These are phyloP conservation scores for Pyrenophora graminea DNA, from an alignment of 2,329 filamentous ascomycete species.

Conservation along the genomic window DNA sequence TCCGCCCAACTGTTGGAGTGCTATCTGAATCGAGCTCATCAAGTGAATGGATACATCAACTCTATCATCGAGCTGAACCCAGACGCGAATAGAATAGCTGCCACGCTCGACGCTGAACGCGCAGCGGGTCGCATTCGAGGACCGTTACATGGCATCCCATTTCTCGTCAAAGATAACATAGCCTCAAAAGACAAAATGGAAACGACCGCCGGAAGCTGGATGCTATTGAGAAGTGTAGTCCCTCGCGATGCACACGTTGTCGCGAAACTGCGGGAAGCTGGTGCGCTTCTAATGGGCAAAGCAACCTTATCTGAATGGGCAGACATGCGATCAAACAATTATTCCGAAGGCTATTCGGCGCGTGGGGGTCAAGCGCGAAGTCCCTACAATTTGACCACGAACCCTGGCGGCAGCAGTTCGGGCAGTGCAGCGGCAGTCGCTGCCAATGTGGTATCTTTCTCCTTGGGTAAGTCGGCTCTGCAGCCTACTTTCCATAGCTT, in stretches of 20 bases:
- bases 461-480: slow-evolving; percentile 57
- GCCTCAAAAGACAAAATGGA: slow-evolving; percentile 69
- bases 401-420: slow-evolving; percentile 69
- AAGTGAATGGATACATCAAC: slow-evolving; percentile 68
- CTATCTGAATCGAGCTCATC: slow-evolving; percentile 61
- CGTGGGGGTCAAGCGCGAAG: slow-evolving; percentile 39
- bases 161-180: slow-evolving; percentile 68
- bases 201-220: slow-evolving; percentile 73
- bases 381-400: slow-evolving; percentile 70
- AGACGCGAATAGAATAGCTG: slow-evolving; percentile 66
- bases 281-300: slow-evolving; percentile 70
- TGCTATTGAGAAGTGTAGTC: slow-evolving; percentile 66
- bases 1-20: slow-evolving; percentile 29
- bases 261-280: slow-evolving; percentile 63
- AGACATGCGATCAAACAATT: slow-evolving; percentile 41
- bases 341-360: slow-evolving; percentile 41
- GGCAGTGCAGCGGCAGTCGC: slow-evolving; percentile 69
- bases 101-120: slow-evolving; percentile 64
- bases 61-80: slow-evolving; percentile 70
- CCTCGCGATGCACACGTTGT: slow-evolving; percentile 72
- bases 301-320: slow-evolving; percentile 75
- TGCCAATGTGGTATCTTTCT: slow-evolving; percentile 65
- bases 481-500: background rate
- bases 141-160: slow-evolving; percentile 74
- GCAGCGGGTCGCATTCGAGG: slow-evolving; percentile 60